These are phyloP conservation scores for Asterella californica DNA, from an alignment of 225 moss, liverwort and hornwort genomes.

Conservation along the genomic window DNA sequence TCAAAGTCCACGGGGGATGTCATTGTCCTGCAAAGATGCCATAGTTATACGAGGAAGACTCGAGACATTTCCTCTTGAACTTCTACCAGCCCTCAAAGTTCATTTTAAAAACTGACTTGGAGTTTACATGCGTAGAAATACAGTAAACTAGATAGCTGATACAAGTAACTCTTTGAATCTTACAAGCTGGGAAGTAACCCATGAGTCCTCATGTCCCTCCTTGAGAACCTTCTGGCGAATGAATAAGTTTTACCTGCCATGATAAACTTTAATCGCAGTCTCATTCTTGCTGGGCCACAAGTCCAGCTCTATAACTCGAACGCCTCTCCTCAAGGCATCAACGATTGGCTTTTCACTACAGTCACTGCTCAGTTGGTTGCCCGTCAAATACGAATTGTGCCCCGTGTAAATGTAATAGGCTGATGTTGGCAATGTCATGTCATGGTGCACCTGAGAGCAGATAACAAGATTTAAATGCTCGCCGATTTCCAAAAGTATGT, in stretches of 20 bases:
- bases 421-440: constrained; percentile 78
- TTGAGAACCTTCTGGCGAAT: not conserved
- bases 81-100: not conserved
- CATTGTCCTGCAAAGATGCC: constrained; percentile 51
- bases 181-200: not conserved
- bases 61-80: not conserved
- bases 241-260: constrained; percentile 47
- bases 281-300: constrained; percentile 65
- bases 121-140: not conserved
- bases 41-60: not conserved
- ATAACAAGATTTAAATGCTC: not conserved
- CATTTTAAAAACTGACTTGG: not conserved
- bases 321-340: constrained; percentile 65
- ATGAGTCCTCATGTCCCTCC: not conserved
- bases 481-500: not conserved
- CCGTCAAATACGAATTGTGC: constrained; percentile 93
- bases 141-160: not conserved
- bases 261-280: constrained; percentile 63
- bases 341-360: constrained; percentile 75
- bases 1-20: constrained; percentile 71
- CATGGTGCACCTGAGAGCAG: constrained; percentile 63
- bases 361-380: constrained; percentile 88
- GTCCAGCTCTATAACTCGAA: constrained; percentile 88
- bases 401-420: constrained; percentile 81
- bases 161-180: too few relatives aligned